phyloP scores from a whole-genome alignment of 2,329 filamentous ascomycete genomes.

The Nannizzia gypsea region DNA sequence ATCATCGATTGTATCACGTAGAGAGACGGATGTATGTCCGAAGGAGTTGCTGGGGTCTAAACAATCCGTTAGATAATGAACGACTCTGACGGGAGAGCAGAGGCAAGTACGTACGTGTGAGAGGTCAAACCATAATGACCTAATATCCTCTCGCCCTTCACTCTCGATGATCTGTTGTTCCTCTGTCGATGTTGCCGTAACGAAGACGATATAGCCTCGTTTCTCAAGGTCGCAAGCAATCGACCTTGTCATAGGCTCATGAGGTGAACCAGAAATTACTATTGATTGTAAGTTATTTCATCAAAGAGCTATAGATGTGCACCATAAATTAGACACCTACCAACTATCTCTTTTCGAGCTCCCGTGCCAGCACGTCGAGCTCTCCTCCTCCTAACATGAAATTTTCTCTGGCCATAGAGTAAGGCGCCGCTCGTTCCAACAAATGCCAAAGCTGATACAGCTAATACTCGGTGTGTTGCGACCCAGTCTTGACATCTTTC shows the following conservation, averaged over 20 bases:
- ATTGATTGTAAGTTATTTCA: conserved; percentile 21
- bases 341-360: conserved; percentile 69
- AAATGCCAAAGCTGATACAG: conserved; percentile 58
- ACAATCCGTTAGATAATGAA: neutral
- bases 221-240: conserved; percentile 78
- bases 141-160: conserved; percentile 68
- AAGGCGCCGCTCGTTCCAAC: conserved; percentile 52
- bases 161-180: conserved; percentile 70
- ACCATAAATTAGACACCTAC: conserved; percentile 24
- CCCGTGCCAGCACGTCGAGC: conserved; percentile 72
- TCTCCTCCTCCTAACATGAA: conserved; percentile 49
- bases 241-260: conserved; percentile 70
- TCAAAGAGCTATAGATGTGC: neutral
- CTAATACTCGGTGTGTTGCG: conserved; percentile 57
- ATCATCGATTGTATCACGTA: conserved; percentile 61
- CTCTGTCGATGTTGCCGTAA: conserved; percentile 73
- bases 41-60: conserved; percentile 50
- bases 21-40: conserved; percentile 50
- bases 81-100: neutral
- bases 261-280: conserved; percentile 78
- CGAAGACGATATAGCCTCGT: conserved; percentile 83
- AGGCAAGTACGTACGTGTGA: conserved; percentile 34
- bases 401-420: conserved; percentile 50
- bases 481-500: conserved; percentile 61
- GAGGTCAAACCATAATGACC: conserved; percentile 70